A percentile compares a stretch with the other conserved stretches of the same genome.
Evolutionary conservation across 805 yeast species (phyloP).

Genomic region (Wickerhamiella occidentalis): DNA sequence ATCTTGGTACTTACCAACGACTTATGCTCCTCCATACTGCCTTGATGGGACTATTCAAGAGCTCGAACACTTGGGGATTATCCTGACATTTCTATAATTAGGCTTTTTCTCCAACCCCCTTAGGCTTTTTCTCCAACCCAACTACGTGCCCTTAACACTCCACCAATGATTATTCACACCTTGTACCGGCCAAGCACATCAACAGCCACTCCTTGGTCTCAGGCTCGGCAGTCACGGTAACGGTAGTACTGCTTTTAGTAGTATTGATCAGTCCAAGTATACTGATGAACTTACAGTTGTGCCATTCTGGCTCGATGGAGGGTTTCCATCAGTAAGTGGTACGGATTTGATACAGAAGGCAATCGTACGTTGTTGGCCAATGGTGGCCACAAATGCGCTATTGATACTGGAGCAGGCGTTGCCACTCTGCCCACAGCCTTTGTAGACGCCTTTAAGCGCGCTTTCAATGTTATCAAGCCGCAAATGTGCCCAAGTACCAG

Average conservation of each 20-base stretch:
- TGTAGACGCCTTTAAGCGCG: neutral
- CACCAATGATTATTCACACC: too few relatives aligned
- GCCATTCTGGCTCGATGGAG: neutral
- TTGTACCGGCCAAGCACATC: too few relatives aligned
- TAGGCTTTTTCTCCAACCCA: too few relatives aligned
- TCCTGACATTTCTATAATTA: too few relatives aligned
- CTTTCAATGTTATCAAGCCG: neutral
- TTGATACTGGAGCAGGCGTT: neutral
- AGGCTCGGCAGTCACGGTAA: slow-evolving; percentile 8
- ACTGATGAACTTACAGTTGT: slow-evolving; percentile 25
- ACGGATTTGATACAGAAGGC: neutral
- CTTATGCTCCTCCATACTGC: too few relatives aligned
- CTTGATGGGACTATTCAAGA: too few relatives aligned
- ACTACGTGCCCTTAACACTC: too few relatives aligned
- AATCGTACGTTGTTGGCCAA: neutral
- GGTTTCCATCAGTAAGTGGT: neutral
- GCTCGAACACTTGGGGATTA: too few relatives aligned
- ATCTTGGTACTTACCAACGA: too few relatives aligned
- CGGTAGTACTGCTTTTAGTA: slow-evolving; percentile 34
- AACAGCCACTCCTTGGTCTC: neutral
- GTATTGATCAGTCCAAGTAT: slow-evolving; percentile 32
- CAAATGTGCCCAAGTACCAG: neutral
- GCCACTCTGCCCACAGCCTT: neutral
- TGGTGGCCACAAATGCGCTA: neutral
- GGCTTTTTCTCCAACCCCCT: too few relatives aligned